Evolutionary conservation across 176 grass and related monocot species (phyloP), one percentile per base, ranked within the genome.

Genomic region (Pharus latifolius): DNA sequence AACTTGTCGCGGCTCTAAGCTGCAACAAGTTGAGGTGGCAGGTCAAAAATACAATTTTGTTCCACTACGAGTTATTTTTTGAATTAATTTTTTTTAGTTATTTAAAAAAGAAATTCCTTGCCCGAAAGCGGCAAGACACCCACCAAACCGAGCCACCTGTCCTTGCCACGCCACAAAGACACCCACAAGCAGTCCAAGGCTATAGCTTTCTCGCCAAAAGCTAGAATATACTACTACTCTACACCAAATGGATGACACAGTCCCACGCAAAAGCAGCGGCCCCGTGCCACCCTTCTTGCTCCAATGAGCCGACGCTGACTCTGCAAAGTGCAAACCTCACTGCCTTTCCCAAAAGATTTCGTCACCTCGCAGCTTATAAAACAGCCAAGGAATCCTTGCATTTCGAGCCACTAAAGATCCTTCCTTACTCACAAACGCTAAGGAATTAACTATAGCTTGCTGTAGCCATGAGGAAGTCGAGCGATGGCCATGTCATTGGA

Each of bases 401-500:
- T 52, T 30, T 11, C 4, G 16, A 54, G 60, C 48, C 81, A 70
- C 78, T 67, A 55, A 55, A 17, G n/a, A n/a, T n/a, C 43, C 64
- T 66, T 23, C 6, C 80, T 20, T 69, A 49, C 35, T 50, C n/a
- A 17, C 71, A 47, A 31, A 34, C 13, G 30, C 49, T 43, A 50
- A 54, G 49, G 41, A 24, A 60, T 35, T 57, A n/a, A n/a, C n/a
- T n/a, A n/a, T n/a, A n/a, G n/a, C n/a, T n/a, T n/a, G n/a, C n/a
- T n/a, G n/a, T n/a, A n/a, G 57, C 35, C 49, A 87, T 81, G 78
- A 69, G 18, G 75, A 74, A 49, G 67, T 80, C 67, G 3, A 79
- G 58, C 69, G 23, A 63, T 49, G 51, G 71, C n/a, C 84, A 88
- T 52, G 84, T 91, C 52, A 69, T 78, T 24, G 88, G 88, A 8